Evolutionary conservation across 345 rosid species (phyloP), one percentile per base, ranked within the genome.

Genomic region (Lepidium sativum): DNA sequence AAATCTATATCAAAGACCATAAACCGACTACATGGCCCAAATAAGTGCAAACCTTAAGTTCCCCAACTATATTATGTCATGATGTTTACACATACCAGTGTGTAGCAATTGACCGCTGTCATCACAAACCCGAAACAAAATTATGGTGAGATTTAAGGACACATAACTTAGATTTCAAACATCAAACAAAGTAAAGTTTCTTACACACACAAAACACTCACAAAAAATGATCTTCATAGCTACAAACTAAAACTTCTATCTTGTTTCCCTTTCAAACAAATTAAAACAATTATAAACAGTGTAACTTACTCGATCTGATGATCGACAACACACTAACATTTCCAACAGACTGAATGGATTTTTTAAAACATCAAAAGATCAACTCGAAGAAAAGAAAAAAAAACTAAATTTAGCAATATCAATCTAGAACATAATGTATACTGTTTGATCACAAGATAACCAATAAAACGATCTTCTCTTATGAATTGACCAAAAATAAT

Each of bases 191-290:
- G 53, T 27, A 48, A 27, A 27, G 11, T 18, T 12, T 62, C 37
- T 33, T 11, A 50, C 17, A 5, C 9, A 54, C 11, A 39, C 14
- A 67, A 16, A 25, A 51, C 20, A 81, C 98, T 85, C 72, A 92
- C 98, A 73, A 87, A 80, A 72, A 81, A 76, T 89, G 88, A 66
- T 89, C 96, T 6, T 85, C 95, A 59, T 87, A 89, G 29, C 82
- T 65, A 78, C 83, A 85, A 67, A 89, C 63, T n/a, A 87, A 86
- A 39, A 89, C 31, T 63, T 92, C 94, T 23, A 96, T 92, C 54
- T 82, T 84, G 85, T 82, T 83, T 48, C 86, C 96, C 97, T 92
- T 80, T 63, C 41, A 80, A 67, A 25, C 17, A 63, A 21, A 25
- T 10, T 47, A 11, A 27, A 32, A 54, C 40, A 27, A 51, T 31